Evolutionary conservation across 1,284 basidiomycete species (phyloP), one percentile per base, ranked within the genome.

Genomic region (Ganoderma meredithae): DNA sequence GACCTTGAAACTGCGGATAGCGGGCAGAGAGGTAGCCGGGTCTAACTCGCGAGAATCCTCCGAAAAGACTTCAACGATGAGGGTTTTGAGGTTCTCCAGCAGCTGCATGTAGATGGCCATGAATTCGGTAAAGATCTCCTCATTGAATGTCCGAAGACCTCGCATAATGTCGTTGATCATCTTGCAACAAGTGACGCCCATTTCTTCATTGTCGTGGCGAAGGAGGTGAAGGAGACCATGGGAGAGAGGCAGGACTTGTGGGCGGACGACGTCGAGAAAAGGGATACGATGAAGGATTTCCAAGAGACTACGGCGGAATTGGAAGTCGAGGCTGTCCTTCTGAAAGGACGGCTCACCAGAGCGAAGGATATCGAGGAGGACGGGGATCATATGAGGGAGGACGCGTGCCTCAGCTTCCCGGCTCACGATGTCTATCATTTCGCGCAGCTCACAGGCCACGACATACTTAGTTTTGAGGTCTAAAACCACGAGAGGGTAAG

Each of bases 121-220:
- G 82, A 98, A 97, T 60, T 95, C 93, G 69, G 88, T 83, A 52
- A 96, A 87, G 66, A 91, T 87, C 7, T 94, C 90, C 74, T 96
- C 95, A 12, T 91, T 89, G 65, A 94, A 83, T n/a, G 87, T 83
- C 77, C 92, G 85, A 75, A 89, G 90, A 27, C 84, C 85, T 56
- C 93, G 89, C 71, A 90, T 83, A 39, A 92, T 80, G 80, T 99
- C 98, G 70, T 96, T 92, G 75, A 98, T 88, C 68, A 93, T 93
- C 82, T 99, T 99, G 86, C 97, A 95, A 65, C 93, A 95, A 2
- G 93, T 87, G 40, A 93, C 88, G 1, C 94, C 98, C 76, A 97
- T 98, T 77, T 99, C 98, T 81, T 99, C 98, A 77, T 98, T 99
- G 83, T 99, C 98, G 71, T 90, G 85, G 60, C 93, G 92, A 53